phyloP scores from a whole-genome alignment of 23 red algal species.

The Gracilaria domingensis region DNA sequence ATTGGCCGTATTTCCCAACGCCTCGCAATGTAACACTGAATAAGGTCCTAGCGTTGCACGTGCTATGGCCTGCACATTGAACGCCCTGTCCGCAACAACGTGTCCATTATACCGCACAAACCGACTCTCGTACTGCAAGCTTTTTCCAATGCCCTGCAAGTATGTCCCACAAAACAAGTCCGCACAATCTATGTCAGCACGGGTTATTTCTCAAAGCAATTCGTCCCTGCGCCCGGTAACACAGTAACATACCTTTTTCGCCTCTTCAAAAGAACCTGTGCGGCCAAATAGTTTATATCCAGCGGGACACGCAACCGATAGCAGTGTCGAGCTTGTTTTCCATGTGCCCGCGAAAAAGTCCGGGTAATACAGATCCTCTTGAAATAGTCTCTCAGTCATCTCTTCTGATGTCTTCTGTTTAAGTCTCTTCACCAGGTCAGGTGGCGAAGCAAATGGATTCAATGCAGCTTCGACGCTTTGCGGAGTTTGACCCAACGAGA shows the following conservation, averaged over 20 bases:
- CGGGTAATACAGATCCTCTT: conserved; percentile 55
- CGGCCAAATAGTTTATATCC: conserved; percentile 62
- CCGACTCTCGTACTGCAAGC: conserved; percentile 35
- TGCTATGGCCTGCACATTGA: conserved; percentile 58
- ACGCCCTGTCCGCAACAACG: conserved; percentile 54
- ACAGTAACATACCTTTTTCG: conserved; percentile 41
- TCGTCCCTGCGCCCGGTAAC: background rate
- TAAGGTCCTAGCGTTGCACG: conserved; percentile 43
- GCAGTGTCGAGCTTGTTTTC: conserved; percentile 47
- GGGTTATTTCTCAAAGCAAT: background rate
- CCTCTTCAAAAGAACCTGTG: conserved; percentile 41
- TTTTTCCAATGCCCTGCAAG: conserved; percentile 30
- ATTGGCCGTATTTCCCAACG: conserved; percentile 7
- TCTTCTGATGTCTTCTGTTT: conserved; percentile 25
- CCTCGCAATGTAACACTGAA: conserved; percentile 40
- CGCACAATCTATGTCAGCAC: background rate
- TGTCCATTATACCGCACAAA: conserved; percentile 28
- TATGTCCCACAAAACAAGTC: conserved; percentile 2
- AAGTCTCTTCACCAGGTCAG: conserved; percentile 1
- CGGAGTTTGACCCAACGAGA: background rate
- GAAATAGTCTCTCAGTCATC: background rate
- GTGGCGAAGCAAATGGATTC: background rate
- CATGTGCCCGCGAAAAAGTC: conserved; percentile 46
- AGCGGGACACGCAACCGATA: conserved; percentile 50
- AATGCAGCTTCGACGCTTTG: background rate